These are phyloP conservation scores for Scopulariopsis brevicaulis DNA, from an alignment of 2,329 filamentous ascomycete genomes.

Conservation along the genomic window DNA sequence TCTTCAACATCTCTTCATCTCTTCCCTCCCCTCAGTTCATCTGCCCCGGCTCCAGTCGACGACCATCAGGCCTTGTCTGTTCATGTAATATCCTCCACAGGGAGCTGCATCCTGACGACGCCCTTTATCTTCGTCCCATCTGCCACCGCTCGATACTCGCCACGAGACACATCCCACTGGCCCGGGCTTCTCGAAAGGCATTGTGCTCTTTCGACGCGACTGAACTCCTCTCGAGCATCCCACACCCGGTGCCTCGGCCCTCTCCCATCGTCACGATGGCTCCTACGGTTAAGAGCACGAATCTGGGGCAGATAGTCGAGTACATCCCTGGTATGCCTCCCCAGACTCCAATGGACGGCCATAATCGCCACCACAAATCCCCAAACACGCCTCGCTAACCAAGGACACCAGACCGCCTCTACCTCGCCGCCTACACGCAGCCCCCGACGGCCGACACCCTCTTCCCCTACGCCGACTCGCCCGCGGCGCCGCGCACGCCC, in stretches of 20 bases:
- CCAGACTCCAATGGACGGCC: not conserved
- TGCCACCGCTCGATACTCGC: not conserved
- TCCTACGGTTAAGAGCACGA: slow-evolving; percentile 26
- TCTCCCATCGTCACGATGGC: slow-evolving; percentile 28
- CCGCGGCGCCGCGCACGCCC: slow-evolving; percentile 45
- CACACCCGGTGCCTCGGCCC: slow-evolving; percentile 15
- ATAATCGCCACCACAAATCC: not conserved
- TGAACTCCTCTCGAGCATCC: not conserved
- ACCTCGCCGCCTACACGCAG: slow-evolving; percentile 83
- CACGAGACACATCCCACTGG: not conserved
- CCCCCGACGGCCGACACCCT: slow-evolving; percentile 70
- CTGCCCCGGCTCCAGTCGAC: not conserved
- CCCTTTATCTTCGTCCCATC: not conserved
- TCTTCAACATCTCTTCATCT: not conserved
- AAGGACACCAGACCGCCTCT: slow-evolving; percentile 64
- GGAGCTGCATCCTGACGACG: not conserved
- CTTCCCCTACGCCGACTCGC: slow-evolving; percentile 64
- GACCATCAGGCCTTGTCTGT: not conserved
- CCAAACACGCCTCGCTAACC: slow-evolving; percentile 10
- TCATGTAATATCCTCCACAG: not conserved
- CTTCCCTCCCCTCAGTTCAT: not conserved
- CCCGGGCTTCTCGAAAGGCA: not conserved
- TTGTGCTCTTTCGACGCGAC: not conserved
- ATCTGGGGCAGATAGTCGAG: slow-evolving; percentile 83
- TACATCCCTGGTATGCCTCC: slow-evolving; percentile 74